These are phyloP conservation scores for Hyphopichia wangnamkhiaoensis DNA, from an alignment of 1,139 yeast species.

Conservation along the genomic window DNA sequence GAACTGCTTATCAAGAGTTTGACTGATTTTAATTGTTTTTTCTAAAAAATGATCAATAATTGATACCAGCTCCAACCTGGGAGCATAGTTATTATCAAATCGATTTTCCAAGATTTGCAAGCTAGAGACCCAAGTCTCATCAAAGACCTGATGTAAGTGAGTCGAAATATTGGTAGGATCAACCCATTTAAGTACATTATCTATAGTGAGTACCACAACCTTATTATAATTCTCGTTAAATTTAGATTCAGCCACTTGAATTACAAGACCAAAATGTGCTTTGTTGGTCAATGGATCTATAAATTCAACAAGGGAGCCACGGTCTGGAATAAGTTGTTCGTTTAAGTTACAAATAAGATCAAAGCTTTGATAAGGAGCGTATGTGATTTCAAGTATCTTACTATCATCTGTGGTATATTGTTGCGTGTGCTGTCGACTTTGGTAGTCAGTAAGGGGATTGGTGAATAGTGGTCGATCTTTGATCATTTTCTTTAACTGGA, in stretches of 20 bases:
- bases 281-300: constrained; percentile 12
- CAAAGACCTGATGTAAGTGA: constrained; percentile 28
- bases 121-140: constrained; percentile 19
- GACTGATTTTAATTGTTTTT: constrained; percentile 11
- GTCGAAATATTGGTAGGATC: constrained; percentile 27
- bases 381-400: not conserved
- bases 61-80: constrained; percentile 20
- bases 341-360: constrained; percentile 21
- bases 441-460: constrained; percentile 7
- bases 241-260: constrained; percentile 27
- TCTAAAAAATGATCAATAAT: constrained; percentile 21
- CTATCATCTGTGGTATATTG: not conserved
- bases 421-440: not conserved
- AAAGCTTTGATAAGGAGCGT: constrained; percentile 8
- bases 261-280: constrained; percentile 31
- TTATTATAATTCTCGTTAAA: constrained; percentile 39
- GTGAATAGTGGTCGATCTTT: constrained; percentile 4
- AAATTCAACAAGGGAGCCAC: constrained; percentile 41
- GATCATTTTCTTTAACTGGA: constrained; percentile 3
- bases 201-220: constrained; percentile 29
- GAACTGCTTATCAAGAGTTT: constrained; percentile 15
- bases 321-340: constrained; percentile 19
- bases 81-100: constrained; percentile 16
- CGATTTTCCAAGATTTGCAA: constrained; percentile 24
- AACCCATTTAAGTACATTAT: constrained; percentile 29